Evolutionary conservation across 768 basidiomycete genomes (phyloP).

Genomic region (Phaffia australis): DNA sequence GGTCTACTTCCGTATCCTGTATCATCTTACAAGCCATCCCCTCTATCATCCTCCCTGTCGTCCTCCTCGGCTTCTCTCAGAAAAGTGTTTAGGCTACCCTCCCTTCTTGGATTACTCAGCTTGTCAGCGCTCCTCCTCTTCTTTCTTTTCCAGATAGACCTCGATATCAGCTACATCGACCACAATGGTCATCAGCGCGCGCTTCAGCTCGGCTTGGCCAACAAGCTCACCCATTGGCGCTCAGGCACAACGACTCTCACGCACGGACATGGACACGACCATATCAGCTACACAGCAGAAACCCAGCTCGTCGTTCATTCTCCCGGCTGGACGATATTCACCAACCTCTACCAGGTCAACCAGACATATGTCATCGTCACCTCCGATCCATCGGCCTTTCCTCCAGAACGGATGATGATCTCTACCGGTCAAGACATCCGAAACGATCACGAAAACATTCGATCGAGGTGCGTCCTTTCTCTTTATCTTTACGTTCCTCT

Average conservation of each 20-base stretch:
- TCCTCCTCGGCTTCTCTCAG: too few relatives aligned
- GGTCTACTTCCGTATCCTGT: constrained; percentile 41
- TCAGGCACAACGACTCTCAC: too few relatives aligned
- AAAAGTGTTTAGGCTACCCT: too few relatives aligned
- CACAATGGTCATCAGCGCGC: constrained; percentile 3
- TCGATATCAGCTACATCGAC: not conserved
- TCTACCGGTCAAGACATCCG: constrained; percentile 56
- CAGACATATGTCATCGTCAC: constrained; percentile 74
- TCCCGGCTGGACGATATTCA: constrained; percentile 81
- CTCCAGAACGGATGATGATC: constrained; percentile 56
- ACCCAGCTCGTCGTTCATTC: not conserved
- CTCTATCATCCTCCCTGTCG: too few relatives aligned
- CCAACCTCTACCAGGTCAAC: constrained; percentile 67
- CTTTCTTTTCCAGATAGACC: constrained; percentile 41
- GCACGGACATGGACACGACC: too few relatives aligned
- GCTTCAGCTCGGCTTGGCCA: not conserved
- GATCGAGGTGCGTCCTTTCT: constrained; percentile 36
- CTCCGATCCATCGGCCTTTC: constrained; percentile 56
- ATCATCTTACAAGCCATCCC: constrained; percentile 47
- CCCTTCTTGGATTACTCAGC: too few relatives aligned
- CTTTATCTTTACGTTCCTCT: not conserved
- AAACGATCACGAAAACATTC: constrained; percentile 48
- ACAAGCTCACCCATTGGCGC: not conserved
- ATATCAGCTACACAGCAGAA: too few relatives aligned
- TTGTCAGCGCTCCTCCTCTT: too few relatives aligned